Percentiles rank a stretch among this genome's conserved stretches.
These are phyloP conservation scores for Gossypium mustelinum DNA, from an alignment of 345 rosid species.

Conservation along the genomic window DNA sequence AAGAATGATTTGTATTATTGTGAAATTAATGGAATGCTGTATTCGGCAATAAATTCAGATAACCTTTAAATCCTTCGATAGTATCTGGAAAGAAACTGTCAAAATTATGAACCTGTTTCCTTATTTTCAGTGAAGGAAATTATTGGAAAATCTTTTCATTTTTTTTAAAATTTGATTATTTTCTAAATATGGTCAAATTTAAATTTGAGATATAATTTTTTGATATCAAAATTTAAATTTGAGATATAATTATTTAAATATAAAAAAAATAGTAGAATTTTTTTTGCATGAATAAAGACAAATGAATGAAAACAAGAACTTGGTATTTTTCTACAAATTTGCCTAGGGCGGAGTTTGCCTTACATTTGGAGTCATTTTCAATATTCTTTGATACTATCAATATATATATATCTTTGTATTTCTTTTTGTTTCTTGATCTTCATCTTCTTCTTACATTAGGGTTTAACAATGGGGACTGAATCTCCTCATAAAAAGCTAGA, in stretches of 20 bases:
- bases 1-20: not conserved
- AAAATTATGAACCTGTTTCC: not conserved
- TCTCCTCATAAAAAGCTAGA: not conserved
- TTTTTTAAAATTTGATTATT: too few relatives aligned
- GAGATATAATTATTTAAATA: too few relatives aligned
- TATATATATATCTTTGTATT: not conserved
- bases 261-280: not conserved
- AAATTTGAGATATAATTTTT: too few relatives aligned
- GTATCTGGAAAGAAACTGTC: not conserved
- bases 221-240: too few relatives aligned
- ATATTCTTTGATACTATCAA: not conserved
- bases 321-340: not conserved
- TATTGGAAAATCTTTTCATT: too few relatives aligned
- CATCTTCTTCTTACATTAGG: not conserved
- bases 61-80: not conserved
- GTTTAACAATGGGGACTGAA: conserved; percentile 1
- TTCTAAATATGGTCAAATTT: too few relatives aligned
- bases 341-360: not conserved
- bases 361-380: not conserved
- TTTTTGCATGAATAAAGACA: not conserved
- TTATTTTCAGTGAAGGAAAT: too few relatives aligned
- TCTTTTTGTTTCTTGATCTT: not conserved
- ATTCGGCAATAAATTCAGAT: not conserved
- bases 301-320: not conserved
- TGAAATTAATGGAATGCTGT: not conserved